A percentile compares a stretch with the other conserved stretches of the same genome.
Conservation (phyloP, 257 asterid genomes). For the Rauvolfia tetraphylla region DNA sequence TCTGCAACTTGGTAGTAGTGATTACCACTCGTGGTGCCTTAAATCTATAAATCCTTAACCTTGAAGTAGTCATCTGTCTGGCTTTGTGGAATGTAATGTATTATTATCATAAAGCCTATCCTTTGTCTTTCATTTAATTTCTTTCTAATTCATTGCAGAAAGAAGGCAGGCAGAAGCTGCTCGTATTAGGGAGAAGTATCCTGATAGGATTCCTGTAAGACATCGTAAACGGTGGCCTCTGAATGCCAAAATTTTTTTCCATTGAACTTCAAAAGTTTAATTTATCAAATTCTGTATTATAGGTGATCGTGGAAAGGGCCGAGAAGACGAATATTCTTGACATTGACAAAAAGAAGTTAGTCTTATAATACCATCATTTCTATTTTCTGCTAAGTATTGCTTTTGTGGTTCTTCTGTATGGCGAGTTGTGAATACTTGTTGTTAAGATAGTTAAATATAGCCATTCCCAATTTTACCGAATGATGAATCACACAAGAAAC, state of each 20-base stretch:
- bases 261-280: not conserved
- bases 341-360: constrained; percentile 47
- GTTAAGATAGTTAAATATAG: not conserved
- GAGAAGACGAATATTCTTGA: constrained; percentile 40
- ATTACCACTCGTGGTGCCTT: not conserved
- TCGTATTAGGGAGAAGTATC: constrained; percentile 42
- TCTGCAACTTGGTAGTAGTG: not conserved
- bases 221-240: not conserved
- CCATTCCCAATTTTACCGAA: too few relatives aligned
- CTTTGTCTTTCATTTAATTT: not conserved
- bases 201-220: constrained; percentile 41
- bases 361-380: not conserved
- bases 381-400: not conserved
- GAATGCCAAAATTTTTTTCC: not conserved
- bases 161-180: constrained; percentile 42
- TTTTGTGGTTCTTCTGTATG: not conserved
- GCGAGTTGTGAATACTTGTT: not conserved
- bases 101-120: not conserved
- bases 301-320: constrained; percentile 46
- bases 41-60: not conserved
- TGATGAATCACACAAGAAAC: too few relatives aligned
- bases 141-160: constrained; percentile 13
- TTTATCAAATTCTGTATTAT: not conserved
- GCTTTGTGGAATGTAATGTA: not conserved
- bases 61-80: not conserved